Percentiles rank a stretch among this genome's conserved stretches.
These are phyloP conservation scores for Effrenium voratum DNA, from an alignment of 73 alveolate species.

Conservation along the genomic window DNA sequence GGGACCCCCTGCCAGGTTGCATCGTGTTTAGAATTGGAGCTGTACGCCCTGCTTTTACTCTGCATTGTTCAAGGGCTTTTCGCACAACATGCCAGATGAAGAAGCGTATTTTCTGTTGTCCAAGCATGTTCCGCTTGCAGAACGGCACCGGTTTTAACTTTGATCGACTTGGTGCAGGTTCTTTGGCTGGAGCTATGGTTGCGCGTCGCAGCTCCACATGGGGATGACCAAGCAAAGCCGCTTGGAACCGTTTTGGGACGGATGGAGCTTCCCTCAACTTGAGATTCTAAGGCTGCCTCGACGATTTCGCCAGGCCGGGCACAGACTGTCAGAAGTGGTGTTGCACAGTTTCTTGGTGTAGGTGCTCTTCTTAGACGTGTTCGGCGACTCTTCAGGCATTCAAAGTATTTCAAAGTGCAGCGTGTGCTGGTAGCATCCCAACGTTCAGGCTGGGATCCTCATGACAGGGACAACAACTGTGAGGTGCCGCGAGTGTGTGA, in stretches of 20 bases:
- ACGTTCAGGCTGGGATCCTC: slow-evolving; percentile 93
- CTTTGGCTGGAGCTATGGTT: slow-evolving; percentile 91
- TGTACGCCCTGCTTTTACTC: too few species aligned
- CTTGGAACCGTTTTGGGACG: neutral
- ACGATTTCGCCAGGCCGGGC: slow-evolving; percentile 65
- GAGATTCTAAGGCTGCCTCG: slow-evolving; percentile 54
- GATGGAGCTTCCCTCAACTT: too few species aligned
- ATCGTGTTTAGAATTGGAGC: too few species aligned
- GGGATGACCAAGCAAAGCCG: slow-evolving; percentile 74
- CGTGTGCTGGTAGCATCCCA: neutral
- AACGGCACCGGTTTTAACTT: too few species aligned
- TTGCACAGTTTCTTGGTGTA: neutral
- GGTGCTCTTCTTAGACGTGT: slow-evolving; percentile 80
- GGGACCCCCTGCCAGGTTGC: too few species aligned
- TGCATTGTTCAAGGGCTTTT: too few species aligned
- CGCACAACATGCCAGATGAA: too few species aligned
- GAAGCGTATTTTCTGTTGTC: too few species aligned
- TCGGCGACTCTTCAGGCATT: slow-evolving; percentile 63
- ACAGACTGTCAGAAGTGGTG: too few species aligned
- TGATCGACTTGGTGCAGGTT: slow-evolving; percentile 51
- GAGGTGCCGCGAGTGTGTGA: neutral
- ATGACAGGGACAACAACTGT: slow-evolving; percentile 70
- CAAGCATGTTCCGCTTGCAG: neutral
- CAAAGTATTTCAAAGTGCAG: neutral
- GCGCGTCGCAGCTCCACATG: slow-evolving; percentile 84